Evolutionary conservation across 805 yeast species (phyloP).

Genomic region (Kluyveromyces nonfermentans): DNA sequence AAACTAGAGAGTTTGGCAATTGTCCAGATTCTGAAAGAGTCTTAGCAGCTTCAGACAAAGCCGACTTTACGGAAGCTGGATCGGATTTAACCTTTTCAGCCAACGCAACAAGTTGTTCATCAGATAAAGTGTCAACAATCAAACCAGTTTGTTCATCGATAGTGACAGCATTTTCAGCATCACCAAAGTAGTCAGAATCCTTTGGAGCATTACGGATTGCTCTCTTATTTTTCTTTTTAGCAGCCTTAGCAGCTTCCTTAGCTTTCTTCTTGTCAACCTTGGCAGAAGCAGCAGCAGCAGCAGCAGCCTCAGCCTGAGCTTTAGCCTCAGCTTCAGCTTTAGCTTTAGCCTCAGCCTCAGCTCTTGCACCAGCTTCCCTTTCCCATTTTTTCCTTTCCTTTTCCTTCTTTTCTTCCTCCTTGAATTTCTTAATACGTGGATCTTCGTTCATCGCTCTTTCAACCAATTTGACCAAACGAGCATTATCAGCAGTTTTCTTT

Average conservation of each 20-base stretch:
- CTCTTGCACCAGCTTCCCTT: constrained; percentile 93
- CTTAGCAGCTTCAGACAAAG: constrained; percentile 46
- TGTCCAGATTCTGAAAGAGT: constrained; percentile 46
- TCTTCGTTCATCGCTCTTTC: constrained; percentile 85
- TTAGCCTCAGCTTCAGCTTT: constrained; percentile 84
- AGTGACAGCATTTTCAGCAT: constrained; percentile 52
- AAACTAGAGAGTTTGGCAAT: constrained; percentile 42
- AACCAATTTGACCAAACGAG: constrained; percentile 74
- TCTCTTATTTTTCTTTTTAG: constrained; percentile 95
- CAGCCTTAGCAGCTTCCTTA: constrained; percentile 83
- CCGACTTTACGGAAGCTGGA: constrained; percentile 48
- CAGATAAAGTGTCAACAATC: constrained; percentile 73
- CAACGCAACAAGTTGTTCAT: constrained; percentile 62
- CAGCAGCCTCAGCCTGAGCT: constrained; percentile 69
- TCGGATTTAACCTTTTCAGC: constrained; percentile 56
- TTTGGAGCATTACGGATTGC: constrained; percentile 71
- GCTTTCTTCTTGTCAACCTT: constrained; percentile 84
- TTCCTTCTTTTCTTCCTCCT: constrained; percentile 88
- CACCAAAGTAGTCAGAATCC: constrained; percentile 80
- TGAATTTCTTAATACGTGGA: constrained; percentile 90
- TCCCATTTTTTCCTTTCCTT: constrained; percentile 96
- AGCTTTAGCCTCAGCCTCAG: constrained; percentile 88
- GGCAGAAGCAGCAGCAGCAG: constrained; percentile 47
- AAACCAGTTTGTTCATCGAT: constrained; percentile 75
- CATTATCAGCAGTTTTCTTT: constrained; percentile 95